Evolutionary conservation across 768 basidiomycete genomes (phyloP), one percentile per base, ranked within the genome.

Genomic region (Brasilioporus rufonigricans): DNA sequence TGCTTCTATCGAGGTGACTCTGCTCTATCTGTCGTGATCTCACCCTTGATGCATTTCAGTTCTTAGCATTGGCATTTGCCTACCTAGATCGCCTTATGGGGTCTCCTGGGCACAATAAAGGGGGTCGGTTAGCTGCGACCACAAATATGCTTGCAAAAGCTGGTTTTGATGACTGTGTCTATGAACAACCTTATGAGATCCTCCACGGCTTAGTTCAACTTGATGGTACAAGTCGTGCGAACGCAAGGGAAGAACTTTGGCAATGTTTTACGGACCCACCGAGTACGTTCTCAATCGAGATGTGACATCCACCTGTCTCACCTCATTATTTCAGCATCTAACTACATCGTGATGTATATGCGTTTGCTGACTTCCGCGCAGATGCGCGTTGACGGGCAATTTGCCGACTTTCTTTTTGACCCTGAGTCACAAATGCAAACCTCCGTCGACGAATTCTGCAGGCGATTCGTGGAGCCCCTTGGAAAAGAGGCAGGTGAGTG

Each of bases 1-100:
- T 96, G 94, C 67, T 96, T 95, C 71, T 97, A 95, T 69, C 79
- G 93, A 78, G 87, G 91, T 91, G 67, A 77, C 73, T 66, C 52
- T 36, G 24, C 23, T 53, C 33, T 39, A 18, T 18, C 24, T 35
- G 32, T n/a, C n/a, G 23, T 12, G 39, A 58, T 35, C 51, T 38
- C 43, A 40, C 43, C 51, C 48, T 57, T 61, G 53, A 61, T 59
- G 48, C 50, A 62, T 57, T 59, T 54, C 60, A 55, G 48, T 57
- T 61, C 18, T 40, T 53, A 92, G 93, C 93, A 12, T 77, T 94
- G 48, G 90, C 84, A 8, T 92, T 91, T 61, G 84, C 91, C 7
- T 93, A 89, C 66, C 73, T 95, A 31, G 83, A 91, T 46, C 78
- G 81, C n/a, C 76, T 95, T 27, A 63, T 91, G 23, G 72, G 76